These are phyloP conservation scores for Nakazawaea ernobii DNA, from an alignment of 805 yeast species.

Conservation along the genomic window DNA sequence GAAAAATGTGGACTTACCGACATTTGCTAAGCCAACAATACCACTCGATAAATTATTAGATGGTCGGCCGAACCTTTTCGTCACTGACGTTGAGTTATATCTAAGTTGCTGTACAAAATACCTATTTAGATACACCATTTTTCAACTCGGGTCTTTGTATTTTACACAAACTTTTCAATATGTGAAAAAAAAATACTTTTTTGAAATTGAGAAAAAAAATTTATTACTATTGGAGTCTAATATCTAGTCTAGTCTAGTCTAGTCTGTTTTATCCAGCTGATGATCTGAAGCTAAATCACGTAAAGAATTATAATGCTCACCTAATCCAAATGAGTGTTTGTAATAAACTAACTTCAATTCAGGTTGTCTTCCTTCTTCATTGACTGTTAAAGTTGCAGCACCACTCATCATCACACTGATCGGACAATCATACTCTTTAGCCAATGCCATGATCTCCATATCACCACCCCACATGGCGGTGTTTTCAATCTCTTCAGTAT, in stretches of 20 bases:
- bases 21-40: constrained; percentile 91
- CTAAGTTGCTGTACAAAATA: not conserved
- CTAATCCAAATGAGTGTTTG: constrained; percentile 80
- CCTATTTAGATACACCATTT: not conserved
- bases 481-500: constrained; percentile 59
- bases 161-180: not conserved
- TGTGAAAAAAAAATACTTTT: no score
- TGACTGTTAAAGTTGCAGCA: constrained; percentile 56
- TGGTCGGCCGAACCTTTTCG: constrained; percentile 27
- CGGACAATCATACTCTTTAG: constrained; percentile 65
- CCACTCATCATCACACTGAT: constrained; percentile 79
- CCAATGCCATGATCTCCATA: constrained; percentile 78
- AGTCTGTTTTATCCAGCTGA: not conserved
- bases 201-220: not conserved
- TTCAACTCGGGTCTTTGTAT: not conserved
- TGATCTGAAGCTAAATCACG: constrained; percentile 18
- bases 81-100: not conserved
- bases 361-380: constrained; percentile 49
- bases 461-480: constrained; percentile 98
- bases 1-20: constrained; percentile 96
- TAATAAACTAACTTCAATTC: constrained; percentile 73
- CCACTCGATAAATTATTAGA: constrained; percentile 52
- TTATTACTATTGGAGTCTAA: not conserved
- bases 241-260: not conserved
- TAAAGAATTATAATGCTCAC: constrained; percentile 91